Conservation (phyloP, 2,329 filamentous ascomycete genomes). For the Canariomyces notabilis region DNA sequence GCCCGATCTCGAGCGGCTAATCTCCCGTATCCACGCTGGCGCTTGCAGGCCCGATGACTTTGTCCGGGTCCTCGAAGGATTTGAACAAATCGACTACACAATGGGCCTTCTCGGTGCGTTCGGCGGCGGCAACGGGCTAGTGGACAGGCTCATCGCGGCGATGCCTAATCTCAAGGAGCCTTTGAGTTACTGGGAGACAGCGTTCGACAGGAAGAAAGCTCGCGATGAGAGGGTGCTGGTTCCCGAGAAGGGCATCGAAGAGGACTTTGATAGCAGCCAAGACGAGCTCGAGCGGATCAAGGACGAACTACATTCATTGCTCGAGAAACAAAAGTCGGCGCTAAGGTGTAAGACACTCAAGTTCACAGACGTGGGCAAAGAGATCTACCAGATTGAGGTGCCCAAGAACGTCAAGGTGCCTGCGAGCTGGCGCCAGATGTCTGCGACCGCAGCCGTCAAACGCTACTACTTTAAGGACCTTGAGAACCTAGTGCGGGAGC, state of each 20-base stretch:
- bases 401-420: conserved; percentile 83
- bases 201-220: conserved; percentile 79
- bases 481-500: conserved; percentile 71
- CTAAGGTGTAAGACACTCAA: conserved; percentile 69
- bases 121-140: conserved; percentile 72
- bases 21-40: conserved; percentile 89
- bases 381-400: conserved; percentile 92
- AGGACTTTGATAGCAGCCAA: conserved; percentile 84
- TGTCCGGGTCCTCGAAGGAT: conserved; percentile 86
- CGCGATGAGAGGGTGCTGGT: conserved; percentile 76
- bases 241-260: conserved; percentile 80
- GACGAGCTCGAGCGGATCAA: conserved; percentile 72
- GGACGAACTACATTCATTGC: conserved; percentile 62
- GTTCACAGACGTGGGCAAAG: conserved; percentile 86
- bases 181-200: conserved; percentile 80
- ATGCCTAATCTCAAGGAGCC: conserved; percentile 80
- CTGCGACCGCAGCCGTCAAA: conserved; percentile 82
- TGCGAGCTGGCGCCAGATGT: conserved; percentile 92
- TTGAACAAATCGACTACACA: conserved; percentile 96
- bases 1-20: conserved; percentile 88
- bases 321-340: conserved; percentile 66
- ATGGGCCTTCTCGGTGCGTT: conserved; percentile 72
- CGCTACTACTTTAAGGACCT: conserved; percentile 90
- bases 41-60: conserved; percentile 91
- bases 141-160: conserved; percentile 73